Conservation (phyloP, 306 rosid genomes). For the Lagenaria siceraria region DNA sequence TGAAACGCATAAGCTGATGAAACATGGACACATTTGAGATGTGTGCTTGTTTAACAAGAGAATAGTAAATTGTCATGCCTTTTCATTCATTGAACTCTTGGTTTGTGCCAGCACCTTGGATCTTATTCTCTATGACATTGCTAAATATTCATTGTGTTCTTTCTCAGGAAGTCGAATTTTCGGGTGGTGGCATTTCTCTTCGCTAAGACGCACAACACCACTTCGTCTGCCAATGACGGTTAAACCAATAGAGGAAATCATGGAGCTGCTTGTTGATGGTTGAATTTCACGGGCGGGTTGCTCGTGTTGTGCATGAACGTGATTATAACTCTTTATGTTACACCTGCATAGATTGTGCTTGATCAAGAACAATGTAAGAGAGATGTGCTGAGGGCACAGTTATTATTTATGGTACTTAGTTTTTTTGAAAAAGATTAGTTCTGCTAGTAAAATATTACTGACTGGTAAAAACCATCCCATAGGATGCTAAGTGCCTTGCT, state of each 20-base stretch:
- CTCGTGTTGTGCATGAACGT: neutral
- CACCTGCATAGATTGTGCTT: neutral
- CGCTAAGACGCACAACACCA: conserved; percentile 4
- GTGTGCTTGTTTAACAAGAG: neutral
- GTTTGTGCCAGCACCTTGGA: neutral
- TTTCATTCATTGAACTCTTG: neutral
- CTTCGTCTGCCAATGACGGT: neutral
- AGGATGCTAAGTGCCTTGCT: too few species aligned
- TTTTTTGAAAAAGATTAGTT: neutral
- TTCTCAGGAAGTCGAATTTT: conserved; percentile 45
- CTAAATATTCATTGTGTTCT: neutral
- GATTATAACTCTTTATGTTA: neutral
- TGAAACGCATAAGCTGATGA: too few species aligned
- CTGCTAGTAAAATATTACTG: neutral
- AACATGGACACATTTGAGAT: neutral
- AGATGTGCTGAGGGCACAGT: neutral
- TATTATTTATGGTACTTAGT: neutral
- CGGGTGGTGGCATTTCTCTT: conserved; percentile 35
- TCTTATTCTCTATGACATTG: neutral
- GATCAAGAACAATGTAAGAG: neutral
- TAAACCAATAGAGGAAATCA: neutral
- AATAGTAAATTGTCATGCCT: neutral
- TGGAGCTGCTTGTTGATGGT: neutral
- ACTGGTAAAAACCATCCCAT: neutral
- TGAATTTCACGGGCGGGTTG: neutral